Conservation (phyloP, 1,284 basidiomycete species). For the Golubevia sp. region DNA sequence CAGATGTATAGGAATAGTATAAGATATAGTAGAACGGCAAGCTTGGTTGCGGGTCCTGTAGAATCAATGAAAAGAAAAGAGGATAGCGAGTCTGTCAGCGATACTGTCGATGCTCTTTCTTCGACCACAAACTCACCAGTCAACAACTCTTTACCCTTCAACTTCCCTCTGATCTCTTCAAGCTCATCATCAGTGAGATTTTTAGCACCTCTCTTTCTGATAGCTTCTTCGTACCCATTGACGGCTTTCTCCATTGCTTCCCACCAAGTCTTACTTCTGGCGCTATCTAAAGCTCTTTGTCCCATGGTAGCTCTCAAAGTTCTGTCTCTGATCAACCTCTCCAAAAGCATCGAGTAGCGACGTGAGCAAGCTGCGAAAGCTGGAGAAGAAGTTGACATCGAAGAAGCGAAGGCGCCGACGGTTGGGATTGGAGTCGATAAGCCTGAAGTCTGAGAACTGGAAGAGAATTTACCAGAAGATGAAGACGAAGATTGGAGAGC, state of each 20-base stretch:
- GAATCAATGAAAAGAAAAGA: no score
- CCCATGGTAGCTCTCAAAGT: constrained; percentile 50
- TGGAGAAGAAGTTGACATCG: constrained; percentile 37
- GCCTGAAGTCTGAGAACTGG: constrained; percentile 7
- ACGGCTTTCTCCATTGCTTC: constrained; percentile 59
- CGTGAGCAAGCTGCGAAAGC: constrained; percentile 50
- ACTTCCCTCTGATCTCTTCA: constrained; percentile 39
- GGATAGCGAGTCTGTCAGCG: no score
- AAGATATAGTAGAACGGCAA: constrained; percentile 34
- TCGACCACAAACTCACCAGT: constrained; percentile 19
- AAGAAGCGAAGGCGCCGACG: constrained; percentile 40
- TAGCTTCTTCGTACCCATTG: constrained; percentile 47
- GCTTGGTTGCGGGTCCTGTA: constrained; percentile 23
- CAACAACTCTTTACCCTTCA: constrained; percentile 35
- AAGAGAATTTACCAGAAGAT: background rate
- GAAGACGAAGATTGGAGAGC: background rate
- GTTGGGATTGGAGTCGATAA: constrained; percentile 36
- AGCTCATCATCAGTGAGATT: constrained; percentile 50
- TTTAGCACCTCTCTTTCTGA: constrained; percentile 11
- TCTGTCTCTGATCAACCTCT: constrained; percentile 51
- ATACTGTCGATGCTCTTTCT: no score
- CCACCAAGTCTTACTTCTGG: constrained; percentile 54
- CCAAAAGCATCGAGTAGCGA: constrained; percentile 53
- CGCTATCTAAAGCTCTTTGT: constrained; percentile 45
- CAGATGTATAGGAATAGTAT: constrained; percentile 25